A percentile compares a stretch with the other conserved stretches of the same genome.
These are phyloP conservation scores for Chloroidium sp. DNA, from an alignment of 163 green algal species.

Conservation along the genomic window DNA sequence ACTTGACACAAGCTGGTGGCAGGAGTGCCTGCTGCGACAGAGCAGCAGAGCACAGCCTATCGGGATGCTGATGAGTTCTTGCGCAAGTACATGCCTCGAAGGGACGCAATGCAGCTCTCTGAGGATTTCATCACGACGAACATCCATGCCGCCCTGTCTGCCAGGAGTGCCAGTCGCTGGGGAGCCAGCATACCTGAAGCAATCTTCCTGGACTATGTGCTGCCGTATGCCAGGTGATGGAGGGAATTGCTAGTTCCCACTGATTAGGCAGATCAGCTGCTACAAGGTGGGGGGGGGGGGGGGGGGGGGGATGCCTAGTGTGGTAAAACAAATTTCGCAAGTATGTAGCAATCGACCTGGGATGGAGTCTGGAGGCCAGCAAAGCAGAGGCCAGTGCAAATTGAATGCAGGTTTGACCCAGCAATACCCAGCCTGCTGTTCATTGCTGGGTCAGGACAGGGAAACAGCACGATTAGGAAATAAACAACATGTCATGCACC, in stretches of 20 bases:
- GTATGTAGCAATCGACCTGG: too few species aligned
- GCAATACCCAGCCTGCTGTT: not conserved
- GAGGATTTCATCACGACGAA: not conserved
- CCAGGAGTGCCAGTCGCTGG: not conserved
- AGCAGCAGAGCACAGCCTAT: too few species aligned
- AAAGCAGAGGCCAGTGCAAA: too few species aligned
- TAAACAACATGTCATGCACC: too few species aligned
- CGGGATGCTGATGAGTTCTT: not conserved
- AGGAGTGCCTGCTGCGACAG: too few species aligned
- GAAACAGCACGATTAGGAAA: not conserved
- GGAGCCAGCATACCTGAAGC: not conserved
- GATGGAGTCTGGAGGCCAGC: too few species aligned
- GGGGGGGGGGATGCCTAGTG: not conserved
- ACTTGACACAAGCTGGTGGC: too few species aligned
- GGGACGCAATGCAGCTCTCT: not conserved
- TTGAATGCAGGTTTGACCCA: too few species aligned
- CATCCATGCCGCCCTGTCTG: not conserved
- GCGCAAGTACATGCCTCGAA: not conserved
- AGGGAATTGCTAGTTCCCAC: too few species aligned
- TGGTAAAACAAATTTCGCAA: not conserved
- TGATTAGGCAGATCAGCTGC: too few species aligned
- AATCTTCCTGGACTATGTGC: not conserved
- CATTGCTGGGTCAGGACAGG: not conserved
- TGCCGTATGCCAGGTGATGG: not conserved
- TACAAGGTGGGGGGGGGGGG: too few species aligned